Evolutionary conservation across 345 rosid genomes (phyloP).

Genomic region (Turritis glabra): DNA sequence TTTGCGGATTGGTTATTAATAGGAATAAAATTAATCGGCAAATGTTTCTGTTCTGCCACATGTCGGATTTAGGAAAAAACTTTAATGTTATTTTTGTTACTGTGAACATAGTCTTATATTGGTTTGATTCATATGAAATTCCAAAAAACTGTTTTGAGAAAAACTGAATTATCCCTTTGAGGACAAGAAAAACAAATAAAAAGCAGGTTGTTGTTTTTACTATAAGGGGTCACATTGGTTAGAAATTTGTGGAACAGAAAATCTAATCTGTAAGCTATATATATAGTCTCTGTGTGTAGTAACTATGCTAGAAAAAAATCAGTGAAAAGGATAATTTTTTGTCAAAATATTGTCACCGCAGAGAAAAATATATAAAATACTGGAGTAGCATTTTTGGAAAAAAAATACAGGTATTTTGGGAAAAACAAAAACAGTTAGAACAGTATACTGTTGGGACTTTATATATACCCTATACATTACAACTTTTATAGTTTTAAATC

Average conservation of each 20-base stretch:
- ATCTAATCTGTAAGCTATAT: constrained; percentile 23
- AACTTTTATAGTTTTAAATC: not conserved
- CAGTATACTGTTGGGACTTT: not conserved
- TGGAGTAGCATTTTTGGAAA: not conserved
- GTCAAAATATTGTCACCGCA: not conserved
- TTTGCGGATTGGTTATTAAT: constrained; percentile 34
- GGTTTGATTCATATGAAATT: not conserved
- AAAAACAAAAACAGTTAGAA: not conserved
- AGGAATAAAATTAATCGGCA: constrained; percentile 19
- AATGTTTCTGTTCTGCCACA: constrained; percentile 33
- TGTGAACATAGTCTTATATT: constrained; percentile 15
- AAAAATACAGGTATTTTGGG: not conserved
- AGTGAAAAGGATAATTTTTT: not conserved
- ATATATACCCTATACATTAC: no score
- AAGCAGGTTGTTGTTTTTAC: constrained; percentile 27
- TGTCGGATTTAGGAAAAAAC: constrained; percentile 12
- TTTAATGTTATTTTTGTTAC: not conserved
- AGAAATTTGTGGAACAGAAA: constrained; percentile 30
- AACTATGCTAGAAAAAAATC: not conserved
- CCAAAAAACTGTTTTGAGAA: not conserved
- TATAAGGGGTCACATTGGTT: constrained; percentile 26
- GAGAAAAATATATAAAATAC: not conserved
- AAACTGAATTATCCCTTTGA: constrained; percentile 9
- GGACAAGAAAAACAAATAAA: not conserved
- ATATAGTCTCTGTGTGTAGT: constrained; percentile 17